phyloP scores from a whole-genome alignment of 805 yeast species.

The Metschnikowia kofuensis region DNA sequence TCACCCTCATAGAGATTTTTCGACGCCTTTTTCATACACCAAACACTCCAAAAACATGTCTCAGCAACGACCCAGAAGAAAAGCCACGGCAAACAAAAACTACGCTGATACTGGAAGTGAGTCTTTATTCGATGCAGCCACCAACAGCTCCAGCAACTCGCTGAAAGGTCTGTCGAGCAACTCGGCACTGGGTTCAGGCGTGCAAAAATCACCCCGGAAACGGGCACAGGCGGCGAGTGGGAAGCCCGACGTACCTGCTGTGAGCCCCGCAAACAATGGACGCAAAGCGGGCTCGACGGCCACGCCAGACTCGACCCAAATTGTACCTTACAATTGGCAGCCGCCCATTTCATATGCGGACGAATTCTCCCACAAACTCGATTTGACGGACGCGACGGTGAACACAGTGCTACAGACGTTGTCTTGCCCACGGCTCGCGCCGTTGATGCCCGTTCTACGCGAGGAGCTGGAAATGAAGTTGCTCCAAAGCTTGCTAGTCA shows the following conservation, averaged over 20 bases:
- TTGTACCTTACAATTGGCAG: conserved; percentile 44
- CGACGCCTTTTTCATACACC: neutral
- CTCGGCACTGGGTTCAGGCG: neutral
- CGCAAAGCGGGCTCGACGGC: neutral
- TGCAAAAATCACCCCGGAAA: conserved; percentile 4
- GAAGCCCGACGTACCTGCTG: neutral
- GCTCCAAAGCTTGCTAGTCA: conserved; percentile 10
- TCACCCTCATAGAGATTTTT: neutral
- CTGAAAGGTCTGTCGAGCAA: conserved; percentile 2
- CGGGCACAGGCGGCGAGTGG: neutral
- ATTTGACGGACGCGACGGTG: conserved; percentile 43
- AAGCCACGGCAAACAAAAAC: conserved; percentile 20
- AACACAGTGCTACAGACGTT: conserved; percentile 35
- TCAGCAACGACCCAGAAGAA: conserved; percentile 16
- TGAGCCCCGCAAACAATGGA: neutral
- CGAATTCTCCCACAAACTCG: conserved; percentile 42
- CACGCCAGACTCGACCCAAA: neutral
- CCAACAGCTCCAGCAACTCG: neutral
- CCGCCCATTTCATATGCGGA: conserved; percentile 37
- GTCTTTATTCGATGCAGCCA: conserved; percentile 11
- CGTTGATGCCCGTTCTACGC: conserved; percentile 1
- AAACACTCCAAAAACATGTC: conserved; percentile 9
- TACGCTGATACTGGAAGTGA: conserved; percentile 18
- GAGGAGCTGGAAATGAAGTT: conserved; percentile 9
- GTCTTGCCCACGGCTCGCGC: conserved; percentile 33